Conservation (phyloP, 495 filamentous ascomycete genomes). For the Chlorociboria aeruginascens region DNA sequence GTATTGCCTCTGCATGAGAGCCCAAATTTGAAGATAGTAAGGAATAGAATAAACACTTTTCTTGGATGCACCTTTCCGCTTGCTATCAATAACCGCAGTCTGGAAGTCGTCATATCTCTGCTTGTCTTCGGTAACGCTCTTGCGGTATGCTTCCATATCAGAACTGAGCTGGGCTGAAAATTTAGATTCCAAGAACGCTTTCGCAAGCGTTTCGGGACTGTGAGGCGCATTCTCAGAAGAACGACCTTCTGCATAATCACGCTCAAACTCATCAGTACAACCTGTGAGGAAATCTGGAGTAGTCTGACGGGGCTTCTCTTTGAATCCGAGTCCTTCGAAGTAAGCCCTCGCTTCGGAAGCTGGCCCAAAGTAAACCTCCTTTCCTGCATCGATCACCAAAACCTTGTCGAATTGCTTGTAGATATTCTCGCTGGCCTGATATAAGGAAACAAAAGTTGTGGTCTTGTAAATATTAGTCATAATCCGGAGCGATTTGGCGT, state of each 20-base stretch:
- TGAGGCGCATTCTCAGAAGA: conserved; percentile 52
- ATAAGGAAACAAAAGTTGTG: conserved; percentile 65
- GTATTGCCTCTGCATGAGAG: conserved; percentile 71
- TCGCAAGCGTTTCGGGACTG: conserved; percentile 47
- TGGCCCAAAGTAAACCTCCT: conserved; percentile 72
- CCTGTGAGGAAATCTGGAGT: conserved; percentile 80
- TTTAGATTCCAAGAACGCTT: conserved; percentile 55
- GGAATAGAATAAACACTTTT: conserved; percentile 72
- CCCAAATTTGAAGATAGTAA: conserved; percentile 70
- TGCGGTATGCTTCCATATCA: conserved; percentile 60
- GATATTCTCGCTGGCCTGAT: conserved; percentile 76
- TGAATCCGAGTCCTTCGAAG: conserved; percentile 74
- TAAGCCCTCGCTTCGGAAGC: conserved; percentile 56
- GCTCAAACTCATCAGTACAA: conserved; percentile 72
- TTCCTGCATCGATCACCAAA: conserved; percentile 67
- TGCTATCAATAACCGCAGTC: conserved; percentile 62
- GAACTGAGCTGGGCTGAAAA: conserved; percentile 40
- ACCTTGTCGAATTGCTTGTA: conserved; percentile 85
- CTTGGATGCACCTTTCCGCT: conserved; percentile 53
- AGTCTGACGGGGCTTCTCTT: conserved; percentile 67
- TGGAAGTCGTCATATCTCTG: conserved; percentile 63
- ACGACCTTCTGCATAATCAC: conserved; percentile 57
- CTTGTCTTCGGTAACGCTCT: conserved; percentile 45
- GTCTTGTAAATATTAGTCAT: conserved; percentile 53
- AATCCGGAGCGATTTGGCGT: conserved; percentile 54